Evolutionary conservation across 140 eudicot species (phyloP), one percentile per base, ranked within the genome.

Genomic region (Erigeron philadelphicus): DNA sequence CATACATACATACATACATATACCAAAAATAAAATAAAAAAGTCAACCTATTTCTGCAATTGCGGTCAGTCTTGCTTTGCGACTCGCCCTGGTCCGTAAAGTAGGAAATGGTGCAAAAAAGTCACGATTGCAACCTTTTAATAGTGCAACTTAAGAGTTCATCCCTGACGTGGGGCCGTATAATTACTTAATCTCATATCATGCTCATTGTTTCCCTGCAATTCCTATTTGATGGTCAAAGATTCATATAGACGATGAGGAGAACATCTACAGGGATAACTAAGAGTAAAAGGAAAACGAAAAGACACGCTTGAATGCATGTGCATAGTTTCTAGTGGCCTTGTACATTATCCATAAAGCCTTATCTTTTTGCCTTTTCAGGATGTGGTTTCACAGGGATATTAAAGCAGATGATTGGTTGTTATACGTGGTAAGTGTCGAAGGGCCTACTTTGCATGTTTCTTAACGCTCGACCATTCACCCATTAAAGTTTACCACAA

Each of bases 301-400:
- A 48, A 67, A 25, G 4, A 48, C 6, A 47, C 31, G 64, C 43
- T 59, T 25, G 44, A 1, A 59, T 11, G 46, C 46, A 67, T 38
- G 50, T 9, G 55, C 40, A 21, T 11, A 47, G 6, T 4, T 19
- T 45, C 7, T 68, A 52, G 41, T 68, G 53, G 64, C 9, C 53
- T 5, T 61, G 52, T 35, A 16, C 15, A 7, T 35, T 9, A 48
- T 72, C 62, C 38, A 44, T 61, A 62, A 46, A 35, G n/a, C 60
- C 50, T 25, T 25, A 12, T 38, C 21, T 54, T 60, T 68, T 68
- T 61, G 54, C 11, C 56, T 57, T 69, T 81, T 75, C 90, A 93
- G 98, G 88, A 87, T 89, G 88, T 93, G 98, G 98, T 93, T 93
- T 74, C 98, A 93, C 80, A 84, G 89, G 71, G 82, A 90, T 59